These are phyloP conservation scores for Acmispon strigosus DNA, from an alignment of 306 rosid species.

Conservation along the genomic window DNA sequence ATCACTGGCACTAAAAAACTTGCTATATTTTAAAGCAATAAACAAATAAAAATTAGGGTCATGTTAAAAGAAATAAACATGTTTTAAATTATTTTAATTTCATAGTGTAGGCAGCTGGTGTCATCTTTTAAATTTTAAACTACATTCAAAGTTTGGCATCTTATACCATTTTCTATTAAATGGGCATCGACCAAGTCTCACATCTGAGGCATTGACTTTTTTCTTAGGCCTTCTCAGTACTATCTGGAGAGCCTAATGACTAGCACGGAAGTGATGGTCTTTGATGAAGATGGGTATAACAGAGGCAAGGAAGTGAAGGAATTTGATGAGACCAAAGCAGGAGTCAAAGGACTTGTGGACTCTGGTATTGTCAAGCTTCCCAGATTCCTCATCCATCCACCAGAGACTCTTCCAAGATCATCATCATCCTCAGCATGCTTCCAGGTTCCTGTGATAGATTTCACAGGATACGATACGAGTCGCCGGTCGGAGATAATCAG, in stretches of 20 bases:
- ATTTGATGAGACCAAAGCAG: conserved; percentile 66
- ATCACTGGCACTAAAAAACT: too few species aligned
- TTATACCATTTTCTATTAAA: conserved; percentile 21
- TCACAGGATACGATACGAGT: conserved; percentile 26
- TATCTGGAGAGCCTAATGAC: neutral
- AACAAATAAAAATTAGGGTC: too few species aligned
- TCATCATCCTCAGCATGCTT: neutral
- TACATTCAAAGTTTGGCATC: conserved; percentile 29
- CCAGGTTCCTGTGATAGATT: conserved; percentile 58
- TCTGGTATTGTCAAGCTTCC: conserved; percentile 58
- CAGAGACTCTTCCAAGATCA: conserved; percentile 13
- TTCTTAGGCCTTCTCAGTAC: neutral
- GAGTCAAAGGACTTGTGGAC: conserved; percentile 71
- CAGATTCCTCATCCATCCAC: conserved; percentile 51
- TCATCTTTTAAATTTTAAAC: neutral
- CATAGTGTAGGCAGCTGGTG: too few species aligned
- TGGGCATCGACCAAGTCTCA: conserved; percentile 18
- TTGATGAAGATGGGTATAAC: conserved; percentile 28
- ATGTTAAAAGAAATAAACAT: too few species aligned
- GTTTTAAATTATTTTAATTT: too few species aligned
- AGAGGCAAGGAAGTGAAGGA: conserved; percentile 57
- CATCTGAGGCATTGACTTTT: neutral
- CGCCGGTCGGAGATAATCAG: conserved; percentile 29
- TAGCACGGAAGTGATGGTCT: conserved; percentile 15
- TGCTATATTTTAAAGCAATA: too few species aligned